phyloP scores from a whole-genome alignment of 2,329 filamentous ascomycete genomes.

The Pseudogymnoascus destructans region DNA sequence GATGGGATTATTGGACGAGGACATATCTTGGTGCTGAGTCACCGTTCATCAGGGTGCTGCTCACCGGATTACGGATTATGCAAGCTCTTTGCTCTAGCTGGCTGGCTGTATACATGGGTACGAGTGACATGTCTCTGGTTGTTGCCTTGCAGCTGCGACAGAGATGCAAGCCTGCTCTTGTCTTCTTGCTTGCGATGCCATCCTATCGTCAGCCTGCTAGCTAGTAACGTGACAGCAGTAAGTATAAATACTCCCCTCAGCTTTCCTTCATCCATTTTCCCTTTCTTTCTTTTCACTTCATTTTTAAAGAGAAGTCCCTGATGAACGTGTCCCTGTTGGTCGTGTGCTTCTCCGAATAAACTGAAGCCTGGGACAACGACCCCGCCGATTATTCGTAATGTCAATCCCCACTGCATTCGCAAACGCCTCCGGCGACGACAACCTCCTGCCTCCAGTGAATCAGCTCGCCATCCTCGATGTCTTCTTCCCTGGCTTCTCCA shows the following conservation, averaged over 20 bases:
- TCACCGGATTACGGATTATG: background rate
- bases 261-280: background rate
- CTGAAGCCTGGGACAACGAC: background rate
- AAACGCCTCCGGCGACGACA: background rate
- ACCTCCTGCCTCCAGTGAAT: background rate
- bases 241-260: background rate
- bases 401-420: background rate
- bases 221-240: background rate
- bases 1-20: background rate
- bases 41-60: background rate
- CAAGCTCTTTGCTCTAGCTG: background rate
- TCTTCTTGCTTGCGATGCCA: background rate
- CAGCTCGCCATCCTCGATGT: constrained; percentile 40
- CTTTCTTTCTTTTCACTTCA: background rate
- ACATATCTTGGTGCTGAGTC: background rate
- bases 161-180: background rate
- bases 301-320: background rate
- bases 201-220: background rate
- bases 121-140: background rate
- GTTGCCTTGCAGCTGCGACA: background rate
- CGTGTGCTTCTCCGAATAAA: background rate
- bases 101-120: background rate
- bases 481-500: constrained; percentile 52
- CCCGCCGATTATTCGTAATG: background rate
- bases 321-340: background rate